phyloP scores from a whole-genome alignment of 202 grass and related monocot genomes.

The Musa balbisiana region DNA sequence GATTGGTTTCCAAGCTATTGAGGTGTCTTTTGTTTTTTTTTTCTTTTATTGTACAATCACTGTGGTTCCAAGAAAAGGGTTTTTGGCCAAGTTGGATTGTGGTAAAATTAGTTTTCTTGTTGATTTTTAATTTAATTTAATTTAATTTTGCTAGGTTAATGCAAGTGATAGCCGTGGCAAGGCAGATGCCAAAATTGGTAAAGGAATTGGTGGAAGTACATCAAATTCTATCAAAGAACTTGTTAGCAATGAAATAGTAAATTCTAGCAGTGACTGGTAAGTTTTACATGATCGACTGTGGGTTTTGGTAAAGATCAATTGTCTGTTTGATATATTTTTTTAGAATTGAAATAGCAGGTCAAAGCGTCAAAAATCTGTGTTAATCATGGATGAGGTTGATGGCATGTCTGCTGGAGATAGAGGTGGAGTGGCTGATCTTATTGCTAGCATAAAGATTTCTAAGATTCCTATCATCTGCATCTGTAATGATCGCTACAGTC shows the following conservation, averaged over 20 bases:
- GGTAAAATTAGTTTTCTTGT: background rate
- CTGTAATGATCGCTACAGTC: conserved; percentile 95
- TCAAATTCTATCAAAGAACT: conserved; percentile 97
- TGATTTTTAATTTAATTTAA: conserved; percentile 20
- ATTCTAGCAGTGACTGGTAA: conserved; percentile 55
- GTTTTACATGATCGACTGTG: conserved; percentile 26
- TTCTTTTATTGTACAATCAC: background rate
- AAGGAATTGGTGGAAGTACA: conserved; percentile 82
- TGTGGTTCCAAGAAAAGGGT: background rate
- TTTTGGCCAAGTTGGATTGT: background rate
- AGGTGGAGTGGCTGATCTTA: conserved; percentile 97
- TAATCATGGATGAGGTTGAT: conserved; percentile 97
- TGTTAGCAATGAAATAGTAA: conserved; percentile 67
- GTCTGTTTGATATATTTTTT: background rate
- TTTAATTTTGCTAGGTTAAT: conserved; percentile 67
- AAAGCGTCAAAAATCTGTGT: conserved; percentile 73
- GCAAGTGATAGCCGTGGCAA: conserved; percentile 96
- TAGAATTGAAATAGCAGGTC: conserved; percentile 42
- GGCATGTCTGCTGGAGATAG: conserved; percentile 99
- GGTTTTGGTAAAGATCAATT: background rate
- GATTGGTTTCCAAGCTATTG: conserved; percentile 88
- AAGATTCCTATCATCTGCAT: conserved; percentile 99
- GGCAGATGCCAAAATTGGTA: conserved; percentile 90
- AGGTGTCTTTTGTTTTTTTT: conserved; percentile 37
- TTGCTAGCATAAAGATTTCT: conserved; percentile 97